Evolutionary conservation across 2,329 filamentous ascomycete genomes (phyloP).

Genomic region (Nemania sp.): DNA sequence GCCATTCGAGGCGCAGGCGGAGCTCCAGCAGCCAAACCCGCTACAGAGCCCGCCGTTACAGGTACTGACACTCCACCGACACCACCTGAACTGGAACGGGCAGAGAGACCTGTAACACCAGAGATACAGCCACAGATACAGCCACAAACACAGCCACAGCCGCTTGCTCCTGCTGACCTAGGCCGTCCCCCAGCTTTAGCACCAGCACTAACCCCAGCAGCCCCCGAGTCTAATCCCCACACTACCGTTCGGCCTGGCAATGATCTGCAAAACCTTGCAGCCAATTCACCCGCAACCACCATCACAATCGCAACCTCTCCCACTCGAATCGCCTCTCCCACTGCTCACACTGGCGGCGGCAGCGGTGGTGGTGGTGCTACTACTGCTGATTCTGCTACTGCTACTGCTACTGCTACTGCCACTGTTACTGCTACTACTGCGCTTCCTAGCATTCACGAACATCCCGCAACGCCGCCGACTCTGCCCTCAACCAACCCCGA

Average conservation of each 20-base stretch:
- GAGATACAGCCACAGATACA: not conserved
- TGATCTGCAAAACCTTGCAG: conserved; percentile 42
- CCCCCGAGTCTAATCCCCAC: conserved; percentile 21
- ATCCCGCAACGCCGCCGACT: conserved; percentile 31
- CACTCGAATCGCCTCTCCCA: not conserved
- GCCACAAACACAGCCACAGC: conserved; percentile 1
- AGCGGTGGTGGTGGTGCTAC: too few relatives aligned
- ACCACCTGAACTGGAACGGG: not conserved
- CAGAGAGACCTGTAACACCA: too few relatives aligned
- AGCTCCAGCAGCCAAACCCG: conserved; percentile 5
- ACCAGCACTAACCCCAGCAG: not conserved
- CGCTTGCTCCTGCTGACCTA: conserved; percentile 2
- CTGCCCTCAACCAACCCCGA: conserved; percentile 5
- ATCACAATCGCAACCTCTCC: conserved; percentile 3
- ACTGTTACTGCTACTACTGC: conserved; percentile 18
- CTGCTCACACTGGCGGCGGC: not conserved
- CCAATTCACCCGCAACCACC: conserved; percentile 20
- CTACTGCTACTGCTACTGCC: not conserved
- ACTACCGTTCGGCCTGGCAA: conserved; percentile 34
- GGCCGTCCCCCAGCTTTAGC: too few relatives aligned
- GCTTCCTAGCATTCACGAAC: conserved; percentile 44
- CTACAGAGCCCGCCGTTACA: too few relatives aligned
- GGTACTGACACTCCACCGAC: conserved; percentile 15
- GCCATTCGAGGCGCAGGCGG: not conserved
- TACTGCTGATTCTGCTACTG: not conserved